A percentile compares a stretch with the other conserved stretches of the same genome.
Conservation (phyloP, 257 asterid genomes). For the Solanum gracilifrons region DNA sequence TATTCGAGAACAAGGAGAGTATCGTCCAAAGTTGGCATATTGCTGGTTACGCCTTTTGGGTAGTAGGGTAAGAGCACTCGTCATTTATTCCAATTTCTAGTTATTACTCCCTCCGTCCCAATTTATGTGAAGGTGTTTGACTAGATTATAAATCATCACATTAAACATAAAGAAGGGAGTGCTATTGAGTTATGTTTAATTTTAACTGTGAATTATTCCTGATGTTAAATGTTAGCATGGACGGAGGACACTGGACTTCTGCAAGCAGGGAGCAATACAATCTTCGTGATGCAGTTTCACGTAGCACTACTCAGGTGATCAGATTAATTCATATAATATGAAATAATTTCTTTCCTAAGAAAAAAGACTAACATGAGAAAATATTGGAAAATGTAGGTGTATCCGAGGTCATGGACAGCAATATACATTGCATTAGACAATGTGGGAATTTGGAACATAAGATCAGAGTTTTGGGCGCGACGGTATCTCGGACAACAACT, state of each 20-base stretch:
- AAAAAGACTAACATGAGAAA: background rate
- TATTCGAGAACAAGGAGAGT: slow-evolving; percentile 55
- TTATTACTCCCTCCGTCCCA: background rate
- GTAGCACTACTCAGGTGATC: slow-evolving; percentile 49
- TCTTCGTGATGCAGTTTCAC: slow-evolving; percentile 59
- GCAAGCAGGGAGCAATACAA: slow-evolving; percentile 45
- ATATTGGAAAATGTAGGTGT: slow-evolving; percentile 29
- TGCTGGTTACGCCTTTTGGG: slow-evolving; percentile 68
- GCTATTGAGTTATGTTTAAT: background rate
- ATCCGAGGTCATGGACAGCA: slow-evolving; percentile 66
- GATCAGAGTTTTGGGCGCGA: slow-evolving; percentile 71
- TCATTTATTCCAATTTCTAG: background rate
- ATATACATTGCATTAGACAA: slow-evolving; percentile 55
- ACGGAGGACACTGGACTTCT: slow-evolving; percentile 53
- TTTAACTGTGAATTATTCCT: background rate
- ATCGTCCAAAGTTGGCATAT: slow-evolving; percentile 82
- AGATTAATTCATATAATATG: background rate
- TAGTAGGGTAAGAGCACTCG: slow-evolving; percentile 59
- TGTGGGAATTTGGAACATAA: slow-evolving; percentile 74
- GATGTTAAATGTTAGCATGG: slow-evolving; percentile 35
- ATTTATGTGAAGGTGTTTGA: background rate
- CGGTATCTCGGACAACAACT: slow-evolving; percentile 61
- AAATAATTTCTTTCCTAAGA: background rate
- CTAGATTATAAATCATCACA: background rate
- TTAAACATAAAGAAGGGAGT: background rate